Evolutionary conservation across 768 basidiomycete species (phyloP), one percentile per base, ranked within the genome.

Genomic region (Clathrus columnatus): DNA sequence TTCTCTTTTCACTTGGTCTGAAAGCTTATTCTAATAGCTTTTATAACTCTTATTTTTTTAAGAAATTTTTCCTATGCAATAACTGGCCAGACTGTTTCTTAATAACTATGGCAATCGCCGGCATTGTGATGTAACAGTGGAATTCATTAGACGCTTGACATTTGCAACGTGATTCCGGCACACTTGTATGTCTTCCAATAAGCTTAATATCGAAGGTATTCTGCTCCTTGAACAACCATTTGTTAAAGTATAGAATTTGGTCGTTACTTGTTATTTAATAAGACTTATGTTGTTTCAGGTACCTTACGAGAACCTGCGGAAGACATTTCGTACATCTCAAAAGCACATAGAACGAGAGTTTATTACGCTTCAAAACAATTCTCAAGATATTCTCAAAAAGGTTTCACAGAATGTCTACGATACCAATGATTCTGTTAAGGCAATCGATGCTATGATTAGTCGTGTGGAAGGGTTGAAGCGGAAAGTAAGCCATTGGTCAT

Each of bases 141-240:
- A n/a, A n/a, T n/a, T n/a, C n/a, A n/a, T n/a, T n/a, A n/a, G n/a
- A n/a, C n/a, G 41, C 41, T 11, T 42, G 41, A 42, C 41, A 42
- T 11, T 20, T 11, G 41, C 20, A 20, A 42, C 41, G 11, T 42
- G 41, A 42, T 42, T 11, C 11, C 41, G 14, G 20, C 20, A 20
- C 41, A 14, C 54, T 16, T 30, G 21, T 16, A 57, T 57, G 56
- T 57, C 56, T 26, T 26, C 48, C 11, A 72, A 66, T 66, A 89
- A 83, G 63, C 66, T 87, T 51, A 85, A 84, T 61, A 63, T 79
- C 4, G 90, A 92, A 48, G 87, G 87, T 0, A 72, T 84, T 11
- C 72, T 91, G 65, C 77, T 91, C 56, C 87, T 92, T 59, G 90
- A 92, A 67, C 88, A 92, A 62, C 88, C 88, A 0, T 89, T 91